Conservation (phyloP, 140 eudicot genomes). For the Stevia rebaudiana region DNA sequence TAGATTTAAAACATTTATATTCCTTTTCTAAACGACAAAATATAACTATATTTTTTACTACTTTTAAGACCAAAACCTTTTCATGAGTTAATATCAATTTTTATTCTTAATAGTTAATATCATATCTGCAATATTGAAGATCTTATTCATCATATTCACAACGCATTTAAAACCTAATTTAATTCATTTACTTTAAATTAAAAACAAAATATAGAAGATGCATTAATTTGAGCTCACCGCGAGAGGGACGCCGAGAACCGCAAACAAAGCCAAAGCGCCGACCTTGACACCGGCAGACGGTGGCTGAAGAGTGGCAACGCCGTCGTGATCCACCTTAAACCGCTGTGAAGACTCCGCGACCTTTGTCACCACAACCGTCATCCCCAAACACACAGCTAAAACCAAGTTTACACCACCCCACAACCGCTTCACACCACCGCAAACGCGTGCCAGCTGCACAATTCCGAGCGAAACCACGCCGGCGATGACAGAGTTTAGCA, state of each 20-base stretch:
- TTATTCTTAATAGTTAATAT: no score
- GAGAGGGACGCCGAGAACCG: conserved; percentile 52
- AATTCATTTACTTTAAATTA: not conserved
- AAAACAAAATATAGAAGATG: not conserved
- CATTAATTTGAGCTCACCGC: conserved; percentile 35
- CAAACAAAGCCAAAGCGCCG: conserved; percentile 48
- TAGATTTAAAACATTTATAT: no score
- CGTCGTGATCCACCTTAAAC: not conserved
- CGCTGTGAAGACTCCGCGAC: conserved; percentile 35
- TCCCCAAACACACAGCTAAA: conserved; percentile 38
- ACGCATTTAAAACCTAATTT: not conserved
- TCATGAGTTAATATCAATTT: no score
- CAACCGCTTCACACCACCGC: conserved; percentile 41
- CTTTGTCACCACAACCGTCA: conserved; percentile 51
- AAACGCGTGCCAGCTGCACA: conserved; percentile 19
- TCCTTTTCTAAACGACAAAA: no score
- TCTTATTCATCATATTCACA: no score
- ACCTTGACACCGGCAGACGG: conserved; percentile 38
- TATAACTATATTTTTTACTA: no score
- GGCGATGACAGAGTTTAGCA: conserved; percentile 50
- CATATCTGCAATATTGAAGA: no score
- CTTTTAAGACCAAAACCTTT: no score
- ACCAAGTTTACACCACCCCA: conserved; percentile 58
- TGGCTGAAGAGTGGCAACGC: not conserved
- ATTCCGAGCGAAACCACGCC: conserved; percentile 47